These are phyloP conservation scores for Magnolia changhungtana DNA, from an alignment of 164 flowering plant species.

Conservation along the genomic window DNA sequence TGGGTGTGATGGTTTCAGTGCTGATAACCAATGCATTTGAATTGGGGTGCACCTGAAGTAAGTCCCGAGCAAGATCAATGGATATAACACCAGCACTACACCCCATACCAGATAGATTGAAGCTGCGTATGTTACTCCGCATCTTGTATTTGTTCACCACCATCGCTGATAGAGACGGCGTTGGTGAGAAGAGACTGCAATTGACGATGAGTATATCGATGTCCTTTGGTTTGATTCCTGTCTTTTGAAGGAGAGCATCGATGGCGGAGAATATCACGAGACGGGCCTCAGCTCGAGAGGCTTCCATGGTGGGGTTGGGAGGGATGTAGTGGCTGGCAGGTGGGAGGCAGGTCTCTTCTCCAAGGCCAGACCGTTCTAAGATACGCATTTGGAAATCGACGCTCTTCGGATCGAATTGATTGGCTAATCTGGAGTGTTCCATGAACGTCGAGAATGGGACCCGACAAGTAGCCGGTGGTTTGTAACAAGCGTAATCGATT, in stretches of 20 bases:
- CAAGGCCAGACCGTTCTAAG: slow-evolving; percentile 22
- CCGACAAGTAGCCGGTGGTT: slow-evolving; percentile 15
- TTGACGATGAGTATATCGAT: slow-evolving; percentile 23
- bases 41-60: slow-evolving; percentile 21
- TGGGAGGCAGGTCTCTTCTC: slow-evolving; percentile 19
- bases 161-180: slow-evolving; percentile 25
- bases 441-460: slow-evolving; percentile 17
- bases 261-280: slow-evolving; percentile 21
- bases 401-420: slow-evolving; percentile 10
- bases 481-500: slow-evolving; percentile 32
- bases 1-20: slow-evolving; percentile 24
- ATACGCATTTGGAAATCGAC: slow-evolving; percentile 18
- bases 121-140: slow-evolving; percentile 21
- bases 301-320: slow-evolving; percentile 14
- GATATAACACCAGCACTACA: slow-evolving; percentile 25
- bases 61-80: slow-evolving; percentile 17
- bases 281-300: slow-evolving; percentile 11
- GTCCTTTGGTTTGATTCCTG: slow-evolving; percentile 16
- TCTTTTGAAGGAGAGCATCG: slow-evolving; percentile 5
- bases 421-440: slow-evolving; percentile 12
- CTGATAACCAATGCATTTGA: slow-evolving; percentile 14
- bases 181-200: slow-evolving; percentile 19
- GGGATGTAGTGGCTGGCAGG: slow-evolving; percentile 19
- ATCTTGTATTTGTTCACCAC: slow-evolving; percentile 25
- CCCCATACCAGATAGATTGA: slow-evolving; percentile 28